Evolutionary conservation across 2,329 filamentous ascomycete genomes (phyloP), one percentile per base, ranked within the genome.

Genomic region (Fusarium stilboides): DNA sequence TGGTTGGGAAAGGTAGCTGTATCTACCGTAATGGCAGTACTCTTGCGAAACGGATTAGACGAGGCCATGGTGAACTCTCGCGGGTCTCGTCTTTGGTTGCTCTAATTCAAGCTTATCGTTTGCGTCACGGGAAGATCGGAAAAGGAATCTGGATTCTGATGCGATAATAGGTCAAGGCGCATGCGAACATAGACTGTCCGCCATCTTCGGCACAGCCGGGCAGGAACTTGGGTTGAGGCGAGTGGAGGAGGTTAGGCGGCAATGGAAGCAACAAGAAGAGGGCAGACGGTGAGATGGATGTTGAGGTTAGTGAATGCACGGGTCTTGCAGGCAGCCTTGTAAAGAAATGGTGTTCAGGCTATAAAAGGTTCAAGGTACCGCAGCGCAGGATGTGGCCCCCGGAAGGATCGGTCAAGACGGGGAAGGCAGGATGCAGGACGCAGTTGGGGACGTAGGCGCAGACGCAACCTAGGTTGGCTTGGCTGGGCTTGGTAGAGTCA

Each of bases 11-110:
- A 55, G n/a, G 57, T 65, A 43, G 65, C 57, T 33, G 68, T 57
- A 26, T 71, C 56, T 72, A 69, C 51, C 66, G 65, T 44, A 69
- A 69, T 19, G 43, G 73, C 62, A 34, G 66, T 70, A 75, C 81
- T 85, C 70, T 81, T 84, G 67, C 85, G 85, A 73, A 87, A 87
- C 13, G 85, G 85, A 69, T 87, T 87, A 43, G 77, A 86, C 80
- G 75, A 85, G 36, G 74, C 70, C 73, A 76, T 76, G 43, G 24
- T 71, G 47, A 56, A 44, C 49, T 46, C 40, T 54, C 31, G 57
- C 36, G 37, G 69, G 44, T 17, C 34, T 65, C 49, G 44, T 53
- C 36, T 69, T 34, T 45, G 47, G 42, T 60, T 61, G 56, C 36
- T 53, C 46, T 65, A 42, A 43, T 62, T 62, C 42, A 45, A 57